Evolutionary conservation across 2,329 filamentous ascomycete species (phyloP).

Genomic region (Colletotrichum nymphaeae): DNA sequence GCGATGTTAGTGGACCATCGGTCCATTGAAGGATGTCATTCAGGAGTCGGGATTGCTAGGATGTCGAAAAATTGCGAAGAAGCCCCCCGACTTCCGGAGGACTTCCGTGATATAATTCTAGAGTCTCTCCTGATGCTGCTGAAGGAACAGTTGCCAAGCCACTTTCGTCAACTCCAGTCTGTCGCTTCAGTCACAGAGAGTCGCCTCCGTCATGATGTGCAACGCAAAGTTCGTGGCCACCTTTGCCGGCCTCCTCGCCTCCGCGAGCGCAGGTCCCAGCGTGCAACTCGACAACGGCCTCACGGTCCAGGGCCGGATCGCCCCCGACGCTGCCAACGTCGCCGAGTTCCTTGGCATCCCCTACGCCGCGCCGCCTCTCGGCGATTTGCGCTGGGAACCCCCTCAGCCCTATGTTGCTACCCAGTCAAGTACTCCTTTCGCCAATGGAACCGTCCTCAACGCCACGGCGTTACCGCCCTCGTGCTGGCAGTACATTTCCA

Average conservation of each 20-base stretch:
- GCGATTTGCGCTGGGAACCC: slow-evolving; percentile 57
- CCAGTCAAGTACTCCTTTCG: slow-evolving; percentile 12
- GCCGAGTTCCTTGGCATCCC: slow-evolving; percentile 54
- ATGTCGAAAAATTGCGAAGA: not conserved
- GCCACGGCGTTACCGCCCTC: slow-evolving; percentile 24
- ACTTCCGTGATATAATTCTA: not conserved
- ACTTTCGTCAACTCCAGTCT: not conserved
- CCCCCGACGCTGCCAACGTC: slow-evolving; percentile 18
- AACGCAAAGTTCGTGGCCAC: slow-evolving; percentile 24
- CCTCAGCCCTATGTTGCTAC: slow-evolving; percentile 40
- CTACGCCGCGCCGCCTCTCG: slow-evolving; percentile 67
- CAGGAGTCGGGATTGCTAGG: not conserved
- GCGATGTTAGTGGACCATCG: slow-evolving; percentile 16
- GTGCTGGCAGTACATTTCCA: slow-evolving; percentile 34
- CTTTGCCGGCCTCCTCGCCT: slow-evolving; percentile 26
- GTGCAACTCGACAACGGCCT: slow-evolving; percentile 25
- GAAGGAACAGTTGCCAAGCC: not conserved
- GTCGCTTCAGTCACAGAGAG: not conserved
- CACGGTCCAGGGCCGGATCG: slow-evolving; percentile 26
- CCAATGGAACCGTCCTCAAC: slow-evolving; percentile 25
- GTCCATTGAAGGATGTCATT: not conserved
- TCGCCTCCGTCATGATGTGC: slow-evolving; percentile 12
- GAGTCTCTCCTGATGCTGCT: not conserved
- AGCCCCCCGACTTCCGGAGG: slow-evolving; percentile 17
- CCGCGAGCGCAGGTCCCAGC: slow-evolving; percentile 27